Evolutionary conservation across 768 basidiomycete genomes (phyloP), one percentile per base, ranked within the genome.

Genomic region (Trametes maxima): DNA sequence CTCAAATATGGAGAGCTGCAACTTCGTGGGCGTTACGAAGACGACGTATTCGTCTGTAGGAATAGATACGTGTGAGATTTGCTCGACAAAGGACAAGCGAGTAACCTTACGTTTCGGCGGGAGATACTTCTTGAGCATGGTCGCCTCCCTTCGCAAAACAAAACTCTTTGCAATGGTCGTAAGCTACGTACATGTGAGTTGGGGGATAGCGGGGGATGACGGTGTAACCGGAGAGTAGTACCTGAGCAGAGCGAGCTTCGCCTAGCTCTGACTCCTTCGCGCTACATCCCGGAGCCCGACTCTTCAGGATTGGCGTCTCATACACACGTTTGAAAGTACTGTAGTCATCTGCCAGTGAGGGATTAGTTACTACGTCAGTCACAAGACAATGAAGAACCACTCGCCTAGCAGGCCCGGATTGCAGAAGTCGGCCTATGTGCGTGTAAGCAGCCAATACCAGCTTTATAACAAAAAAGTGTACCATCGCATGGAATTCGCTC

Each of bases 401-500:
- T 36, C 62, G 92, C 92, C 92, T 28, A 98, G 81, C 21, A 98
- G 72, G 21, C 92, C 91, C 25, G 97, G 96, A 72, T 97, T 98
- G 73, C 93, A 92, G 72, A 98, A 98, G 60, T 97, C 88, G 33
- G 89, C 88, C 93, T 94, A 60, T 14, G 10, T 17, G 42, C 36
- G 21, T 10, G 36, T 62, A 17, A 51, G 54, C 21, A 25, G 11
- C 3, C 11, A 22, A 4, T 33, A 3, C 8, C 8, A n/a, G 25
- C 39, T 7, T 3, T 37, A 37, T 33, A 22, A 14, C 19, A 25
- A 47, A 3, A 47, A 45, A 13, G 68, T 82, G 64, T 65, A 94
- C 95, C 96, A 98, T 98, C 4, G 94, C 85, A 74, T 97, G 96
- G 70, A 96, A 96, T 73, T 99, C 97, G 64, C 89, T 80, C 28